Evolutionary conservation across 805 yeast species (phyloP), one percentile per base, ranked within the genome.

Genomic region (Wickerhamomyces queroliae): DNA sequence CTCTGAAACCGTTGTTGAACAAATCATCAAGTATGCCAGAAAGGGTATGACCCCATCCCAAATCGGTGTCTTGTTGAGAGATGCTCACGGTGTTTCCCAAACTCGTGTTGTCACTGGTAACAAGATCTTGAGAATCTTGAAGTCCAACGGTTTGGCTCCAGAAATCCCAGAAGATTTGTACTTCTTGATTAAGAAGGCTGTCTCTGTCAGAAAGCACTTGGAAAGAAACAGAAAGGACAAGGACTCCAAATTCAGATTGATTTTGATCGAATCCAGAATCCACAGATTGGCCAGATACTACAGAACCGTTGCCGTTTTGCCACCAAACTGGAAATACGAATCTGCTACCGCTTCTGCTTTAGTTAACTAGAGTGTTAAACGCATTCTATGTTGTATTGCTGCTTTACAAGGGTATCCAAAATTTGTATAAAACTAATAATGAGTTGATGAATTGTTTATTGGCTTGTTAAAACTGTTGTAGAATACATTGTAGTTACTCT

Each of bases 271-370:
- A 80, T 91, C 98, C 56, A 90, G 99, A 89, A 93, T 93, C 80
- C 99, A 93, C 95, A 91, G 99, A 84, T 86, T 93, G 70, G 96
- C 99, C 62, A 87, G 99, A 80, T 93, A 93, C 95, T 93, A 93
- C 96, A 91, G 96, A 88, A 87, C 96, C 64, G 96, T 88, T 64
- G 79, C 95, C 67, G 98, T 93, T 64, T 83, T 93, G 69, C 99
- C 99, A 64, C 98, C 99, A 71, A 90, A 85, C 93, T 93, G 99
- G 99, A 93, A 93, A 80, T 93, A 86, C 95, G 99, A 93, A 81
- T 91, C 99, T 61, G 96, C 99, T 69, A 93, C 99, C 68, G 99
- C 99, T 69, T 93, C 99, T 65, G 95, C 99, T 74, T 83, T 93
- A 75, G 99, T 93, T 67, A 91, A 91, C 86, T 93, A 89, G 75